A percentile compares a stretch with the other conserved stretches of the same genome.
Conservation (phyloP, 2,329 filamentous ascomycete species). For the Stagonosporopsis chrysanthemi region DNA sequence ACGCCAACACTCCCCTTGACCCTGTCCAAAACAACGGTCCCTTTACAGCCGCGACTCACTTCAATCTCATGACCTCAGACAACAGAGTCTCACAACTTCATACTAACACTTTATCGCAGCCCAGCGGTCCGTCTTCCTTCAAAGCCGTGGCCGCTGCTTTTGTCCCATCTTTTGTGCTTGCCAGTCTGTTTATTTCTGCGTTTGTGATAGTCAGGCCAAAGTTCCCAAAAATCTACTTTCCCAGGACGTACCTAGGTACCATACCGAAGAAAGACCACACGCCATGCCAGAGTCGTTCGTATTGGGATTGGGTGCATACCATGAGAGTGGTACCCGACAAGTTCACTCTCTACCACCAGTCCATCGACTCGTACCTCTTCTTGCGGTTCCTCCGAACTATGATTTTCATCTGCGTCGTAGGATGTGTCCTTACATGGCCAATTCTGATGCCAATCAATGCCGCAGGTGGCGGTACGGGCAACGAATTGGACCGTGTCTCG, state of each 20-base stretch:
- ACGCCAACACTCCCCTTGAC: no score
- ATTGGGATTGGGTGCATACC: slow-evolving; percentile 54
- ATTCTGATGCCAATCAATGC: slow-evolving; percentile 88
- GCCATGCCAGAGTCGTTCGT: slow-evolving; percentile 45
- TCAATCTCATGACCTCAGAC: background rate
- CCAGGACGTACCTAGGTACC: slow-evolving; percentile 55
- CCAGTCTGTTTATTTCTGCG: slow-evolving; percentile 37
- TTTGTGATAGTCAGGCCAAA: slow-evolving; percentile 54
- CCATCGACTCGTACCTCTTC: slow-evolving; percentile 90
- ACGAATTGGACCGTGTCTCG: slow-evolving; percentile 78
- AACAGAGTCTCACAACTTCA: background rate
- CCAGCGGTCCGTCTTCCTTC: slow-evolving; percentile 42
- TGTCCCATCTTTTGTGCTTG: slow-evolving; percentile 43
- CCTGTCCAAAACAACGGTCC: no score
- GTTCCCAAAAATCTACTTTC: slow-evolving; percentile 55
- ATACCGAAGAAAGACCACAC: slow-evolving; percentile 53
- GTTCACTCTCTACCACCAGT: slow-evolving; percentile 87
- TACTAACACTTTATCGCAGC: slow-evolving; percentile 27
- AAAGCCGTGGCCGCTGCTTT: slow-evolving; percentile 46
- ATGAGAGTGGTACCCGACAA: slow-evolving; percentile 70
- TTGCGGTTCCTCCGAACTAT: slow-evolving; percentile 85
- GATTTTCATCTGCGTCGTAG: slow-evolving; percentile 80
- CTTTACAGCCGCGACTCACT: background rate
- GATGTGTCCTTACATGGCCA: slow-evolving; percentile 85
- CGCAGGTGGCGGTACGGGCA: slow-evolving; percentile 72